A percentile compares a stretch with the other conserved stretches of the same genome.
These are phyloP conservation scores for Poa annua DNA, from an alignment of 176 grass and related monocot species.

Conservation along the genomic window DNA sequence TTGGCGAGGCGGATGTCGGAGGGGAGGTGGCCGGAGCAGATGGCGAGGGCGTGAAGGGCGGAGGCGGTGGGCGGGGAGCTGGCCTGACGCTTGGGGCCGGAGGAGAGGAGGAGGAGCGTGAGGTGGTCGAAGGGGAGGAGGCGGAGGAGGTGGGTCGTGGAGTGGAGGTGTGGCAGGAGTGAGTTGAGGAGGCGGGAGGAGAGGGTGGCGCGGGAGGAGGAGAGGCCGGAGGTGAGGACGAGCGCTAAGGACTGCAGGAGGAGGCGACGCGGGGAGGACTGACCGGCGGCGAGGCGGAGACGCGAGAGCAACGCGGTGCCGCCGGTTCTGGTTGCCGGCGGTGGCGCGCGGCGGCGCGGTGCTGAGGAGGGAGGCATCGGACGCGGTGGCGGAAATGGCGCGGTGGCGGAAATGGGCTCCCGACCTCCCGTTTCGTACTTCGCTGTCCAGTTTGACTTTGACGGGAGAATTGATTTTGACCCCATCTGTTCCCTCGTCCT, in stretches of 20 bases:
- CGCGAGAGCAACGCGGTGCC: not conserved
- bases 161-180: slow-evolving; percentile 50
- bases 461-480: no score
- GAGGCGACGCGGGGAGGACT: slow-evolving; percentile 2
- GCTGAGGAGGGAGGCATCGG: not conserved
- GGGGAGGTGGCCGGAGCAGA: slow-evolving; percentile 48
- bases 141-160: slow-evolving; percentile 34
- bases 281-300: slow-evolving; percentile 33
- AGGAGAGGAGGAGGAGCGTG: slow-evolving; percentile 48
- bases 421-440: not conserved
- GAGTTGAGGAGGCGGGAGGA: slow-evolving; percentile 54
- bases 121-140: slow-evolving; percentile 51
- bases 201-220: slow-evolving; percentile 33
- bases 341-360: not conserved
- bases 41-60: slow-evolving; percentile 48
- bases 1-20: slow-evolving; percentile 53
- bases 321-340: not conserved
- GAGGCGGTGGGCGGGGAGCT: slow-evolving; percentile 40
- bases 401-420: not conserved
- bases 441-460: not conserved
- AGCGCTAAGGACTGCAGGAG: slow-evolving; percentile 52
- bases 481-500: no score
- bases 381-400: not conserved
- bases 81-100: slow-evolving; percentile 23
- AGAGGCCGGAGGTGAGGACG: slow-evolving; percentile 48